Conservation (phyloP, 495 filamentous ascomycete species). For the Aspergillus egyptiacus region DNA sequence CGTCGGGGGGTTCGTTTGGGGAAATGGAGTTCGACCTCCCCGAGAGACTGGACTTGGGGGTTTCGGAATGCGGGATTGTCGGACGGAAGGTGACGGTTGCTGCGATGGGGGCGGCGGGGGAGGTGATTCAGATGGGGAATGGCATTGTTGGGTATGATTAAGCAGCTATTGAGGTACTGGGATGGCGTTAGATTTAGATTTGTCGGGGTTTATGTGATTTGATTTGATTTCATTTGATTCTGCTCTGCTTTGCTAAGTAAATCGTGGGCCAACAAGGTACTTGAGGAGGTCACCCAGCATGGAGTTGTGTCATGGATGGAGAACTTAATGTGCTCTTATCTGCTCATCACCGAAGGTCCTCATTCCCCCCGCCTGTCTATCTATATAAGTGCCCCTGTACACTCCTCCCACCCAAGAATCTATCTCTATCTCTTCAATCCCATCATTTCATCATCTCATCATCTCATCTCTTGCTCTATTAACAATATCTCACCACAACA, state of each 20-base stretch:
- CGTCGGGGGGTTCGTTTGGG: too few relatives aligned
- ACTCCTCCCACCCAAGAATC: neutral
- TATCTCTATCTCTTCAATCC: neutral
- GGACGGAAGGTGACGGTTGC: constrained; percentile 34
- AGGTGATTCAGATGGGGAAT: constrained; percentile 22
- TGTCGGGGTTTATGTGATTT: neutral
- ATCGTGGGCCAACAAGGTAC: too few relatives aligned
- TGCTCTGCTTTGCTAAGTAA: neutral
- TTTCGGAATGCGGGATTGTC: constrained; percentile 38
- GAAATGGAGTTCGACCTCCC: constrained; percentile 49
- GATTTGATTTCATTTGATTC: neutral
- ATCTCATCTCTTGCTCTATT: neutral
- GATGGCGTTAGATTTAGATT: neutral
- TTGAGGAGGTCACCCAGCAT: too few relatives aligned
- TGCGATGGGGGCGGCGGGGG: constrained; percentile 18
- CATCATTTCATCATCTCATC: neutral
- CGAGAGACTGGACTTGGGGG: constrained; percentile 51
- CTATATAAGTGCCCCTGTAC: neutral
- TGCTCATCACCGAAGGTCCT: constrained; percentile 19
- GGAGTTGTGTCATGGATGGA: neutral
- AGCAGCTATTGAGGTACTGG: constrained; percentile 7
- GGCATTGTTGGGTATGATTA: constrained; percentile 40
- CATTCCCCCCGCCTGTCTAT: neutral
- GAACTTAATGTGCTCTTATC: constrained; percentile 13
- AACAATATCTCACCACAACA: neutral